phyloP scores from a whole-genome alignment of 2,329 filamentous ascomycete genomes.

The Stachybotrys chlorohalonatus region DNA sequence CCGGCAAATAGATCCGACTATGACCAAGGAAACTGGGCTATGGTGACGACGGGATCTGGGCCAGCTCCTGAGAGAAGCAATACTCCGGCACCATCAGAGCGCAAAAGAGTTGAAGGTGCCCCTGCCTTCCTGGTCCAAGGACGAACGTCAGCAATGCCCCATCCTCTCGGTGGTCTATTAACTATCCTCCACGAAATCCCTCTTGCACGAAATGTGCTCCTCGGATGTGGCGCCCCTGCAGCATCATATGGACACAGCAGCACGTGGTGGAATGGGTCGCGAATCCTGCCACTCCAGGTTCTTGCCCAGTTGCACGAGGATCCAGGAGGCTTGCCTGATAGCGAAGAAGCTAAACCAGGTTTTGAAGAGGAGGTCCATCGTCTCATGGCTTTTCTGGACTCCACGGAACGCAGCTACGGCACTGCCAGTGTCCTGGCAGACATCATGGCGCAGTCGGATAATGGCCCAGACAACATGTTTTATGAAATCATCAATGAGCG shows the following conservation, averaged over 20 bases:
- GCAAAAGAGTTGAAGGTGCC: conserved; percentile 28
- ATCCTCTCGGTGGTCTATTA: conserved; percentile 43
- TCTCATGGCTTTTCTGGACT: conserved; percentile 54
- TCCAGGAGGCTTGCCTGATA: conserved; percentile 19
- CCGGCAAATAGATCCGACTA: conserved; percentile 49
- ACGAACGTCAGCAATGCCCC: conserved; percentile 20
- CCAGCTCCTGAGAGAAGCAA: conserved; percentile 8
- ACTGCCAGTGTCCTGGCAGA: conserved; percentile 39
- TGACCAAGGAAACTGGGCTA: conserved; percentile 47
- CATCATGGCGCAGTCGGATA: conserved; percentile 20
- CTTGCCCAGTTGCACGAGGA: conserved; percentile 21
- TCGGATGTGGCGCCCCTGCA: conserved; percentile 31
- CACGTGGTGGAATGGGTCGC: conserved; percentile 53
- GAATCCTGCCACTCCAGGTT: conserved; percentile 33
- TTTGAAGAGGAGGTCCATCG: conserved; percentile 50
- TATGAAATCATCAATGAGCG: conserved; percentile 31
- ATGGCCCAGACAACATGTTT: conserved; percentile 31
- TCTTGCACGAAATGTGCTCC: conserved; percentile 44
- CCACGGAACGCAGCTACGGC: conserved; percentile 50
- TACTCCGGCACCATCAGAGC: conserved; percentile 25
- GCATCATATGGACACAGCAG: conserved; percentile 44
- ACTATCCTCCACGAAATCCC: conserved; percentile 54
- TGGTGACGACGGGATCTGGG: conserved; percentile 34
- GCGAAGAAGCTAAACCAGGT: conserved; percentile 19
- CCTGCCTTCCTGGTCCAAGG: conserved; percentile 44